Evolutionary conservation across 2,329 filamentous ascomycete species (phyloP), one percentile per base, ranked within the genome.

Genomic region (Arthrinium phaeospermum): DNA sequence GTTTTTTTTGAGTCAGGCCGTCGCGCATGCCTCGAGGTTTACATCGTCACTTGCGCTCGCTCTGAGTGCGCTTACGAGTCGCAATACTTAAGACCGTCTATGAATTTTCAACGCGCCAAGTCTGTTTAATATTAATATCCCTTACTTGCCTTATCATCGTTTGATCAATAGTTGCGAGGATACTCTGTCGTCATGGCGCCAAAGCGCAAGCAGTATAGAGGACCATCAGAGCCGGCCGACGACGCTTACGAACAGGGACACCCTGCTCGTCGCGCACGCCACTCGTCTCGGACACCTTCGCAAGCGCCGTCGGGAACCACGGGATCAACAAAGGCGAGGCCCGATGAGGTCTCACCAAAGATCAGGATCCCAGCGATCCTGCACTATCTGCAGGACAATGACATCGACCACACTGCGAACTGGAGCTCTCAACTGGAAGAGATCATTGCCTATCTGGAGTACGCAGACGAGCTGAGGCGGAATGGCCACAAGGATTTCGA

Each of bases 341-440:
- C 3, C 71, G 24, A 70, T 74, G 61, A 73, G 72, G 45, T 71
- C 76, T 44, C 70, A 47, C 83, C 82, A 74, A 79, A 76, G 46
- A 77, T 82, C 67, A 76, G 76, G 27, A 76, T 82, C 1, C 83
- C 83, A 1, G 75, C 73, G 45, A 77, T 85, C 45, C 72, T 80
- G 61, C 85, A 84, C 74, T 90, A 87, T 73, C 83, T 90, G 30
- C 77, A 82, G 4, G 86, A 88, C 44, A 83, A 87, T 73, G 86
- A 90, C 74, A 75, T 79, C 7, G 82, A 85, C 71, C 82, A 84
- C 22, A 83, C 82, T 72, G 64, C 80, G 1, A 74, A 80, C 61
- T 80, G 76, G 76, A 8, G 34, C 19, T 64, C 19, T 34, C 82
- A 71, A 77, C 86, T 16, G 75, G 76, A 24, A 76, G 80, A 37